Conservation (phyloP, 2,329 filamentous ascomycete species). For the Fusarium armeniacum region DNA sequence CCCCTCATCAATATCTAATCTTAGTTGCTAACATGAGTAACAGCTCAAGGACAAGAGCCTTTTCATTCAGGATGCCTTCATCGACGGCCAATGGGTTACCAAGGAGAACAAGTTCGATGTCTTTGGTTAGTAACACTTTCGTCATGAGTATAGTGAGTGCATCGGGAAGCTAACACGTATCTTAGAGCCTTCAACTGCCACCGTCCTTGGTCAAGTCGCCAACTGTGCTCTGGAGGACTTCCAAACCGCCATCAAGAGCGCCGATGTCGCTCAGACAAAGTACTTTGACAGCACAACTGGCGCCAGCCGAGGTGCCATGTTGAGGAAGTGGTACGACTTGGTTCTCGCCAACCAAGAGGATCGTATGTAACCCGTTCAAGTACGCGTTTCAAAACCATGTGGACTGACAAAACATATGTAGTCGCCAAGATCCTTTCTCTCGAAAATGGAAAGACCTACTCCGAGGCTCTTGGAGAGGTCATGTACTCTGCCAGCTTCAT, state of each 20-base stretch:
- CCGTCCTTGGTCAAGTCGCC: conserved; percentile 48
- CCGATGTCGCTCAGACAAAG: conserved; percentile 46
- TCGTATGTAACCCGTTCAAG: conserved; percentile 33
- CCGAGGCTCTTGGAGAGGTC: conserved; percentile 67
- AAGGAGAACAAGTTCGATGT: conserved; percentile 52
- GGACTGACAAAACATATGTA: conserved; percentile 4
- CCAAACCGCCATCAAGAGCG: conserved; percentile 48
- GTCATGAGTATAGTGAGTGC: conserved; percentile 1
- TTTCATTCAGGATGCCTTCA: conserved; percentile 51
- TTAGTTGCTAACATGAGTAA: conserved; percentile 30
- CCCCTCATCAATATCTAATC: neutral
- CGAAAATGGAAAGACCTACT: conserved; percentile 70
- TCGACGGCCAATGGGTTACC: conserved; percentile 49
- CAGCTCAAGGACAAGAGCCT: conserved; percentile 49
- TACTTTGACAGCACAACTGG: conserved; percentile 50
- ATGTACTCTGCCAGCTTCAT: conserved; percentile 68
- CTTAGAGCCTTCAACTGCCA: conserved; percentile 49
- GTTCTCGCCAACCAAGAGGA: conserved; percentile 49
- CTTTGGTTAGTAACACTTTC: conserved; percentile 40
- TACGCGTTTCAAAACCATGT: neutral
- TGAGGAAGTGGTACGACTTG: conserved; percentile 50
- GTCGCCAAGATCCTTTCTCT: conserved; percentile 57
- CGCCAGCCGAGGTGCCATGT: conserved; percentile 47
- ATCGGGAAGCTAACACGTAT: conserved; percentile 15
- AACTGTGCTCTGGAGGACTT: conserved; percentile 50